Conservation (phyloP, 805 yeast species). For the Metschnikowia rubicola region DNA sequence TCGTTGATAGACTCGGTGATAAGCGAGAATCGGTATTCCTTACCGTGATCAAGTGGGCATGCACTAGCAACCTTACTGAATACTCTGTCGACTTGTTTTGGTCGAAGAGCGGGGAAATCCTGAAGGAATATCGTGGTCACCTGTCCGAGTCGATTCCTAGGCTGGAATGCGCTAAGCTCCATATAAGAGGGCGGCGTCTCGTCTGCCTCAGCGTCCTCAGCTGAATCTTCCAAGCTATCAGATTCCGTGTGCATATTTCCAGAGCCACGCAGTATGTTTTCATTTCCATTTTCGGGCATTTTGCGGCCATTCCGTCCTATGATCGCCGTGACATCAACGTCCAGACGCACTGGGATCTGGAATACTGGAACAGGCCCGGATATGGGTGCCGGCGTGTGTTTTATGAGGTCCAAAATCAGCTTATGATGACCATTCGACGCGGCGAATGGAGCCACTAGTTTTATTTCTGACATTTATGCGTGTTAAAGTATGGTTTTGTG, state of each 20-base stretch:
- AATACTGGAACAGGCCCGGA: conserved; percentile 1
- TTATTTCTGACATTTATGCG: conserved; percentile 3
- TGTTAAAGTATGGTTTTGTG: neutral
- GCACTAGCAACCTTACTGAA: conserved; percentile 20
- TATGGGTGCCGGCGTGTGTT: neutral
- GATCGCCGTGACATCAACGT: conserved; percentile 8
- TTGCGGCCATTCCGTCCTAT: conserved; percentile 8
- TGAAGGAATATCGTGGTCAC: conserved; percentile 29
- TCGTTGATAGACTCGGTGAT: conserved; percentile 26
- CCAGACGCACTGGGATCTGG: conserved; percentile 11
- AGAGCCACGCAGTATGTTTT: neutral
- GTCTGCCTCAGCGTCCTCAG: conserved; percentile 14
- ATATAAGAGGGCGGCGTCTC: conserved; percentile 19
- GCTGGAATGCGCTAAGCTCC: conserved; percentile 28
- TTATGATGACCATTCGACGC: conserved; percentile 7
- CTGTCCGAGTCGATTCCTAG: conserved; percentile 35
- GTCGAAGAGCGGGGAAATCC: conserved; percentile 32
- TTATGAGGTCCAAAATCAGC: conserved; percentile 9
- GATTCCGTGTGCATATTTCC: neutral
- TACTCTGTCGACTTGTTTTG: conserved; percentile 30
- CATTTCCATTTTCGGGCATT: conserved; percentile 1
- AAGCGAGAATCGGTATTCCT: conserved; percentile 32
- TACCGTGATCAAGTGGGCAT: conserved; percentile 4
- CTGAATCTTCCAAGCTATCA: neutral
- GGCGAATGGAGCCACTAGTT: conserved; percentile 12